Base-by-base conservation (phyloP, 257 asterid species). In the Gynochthodes officinalis region DNA sequence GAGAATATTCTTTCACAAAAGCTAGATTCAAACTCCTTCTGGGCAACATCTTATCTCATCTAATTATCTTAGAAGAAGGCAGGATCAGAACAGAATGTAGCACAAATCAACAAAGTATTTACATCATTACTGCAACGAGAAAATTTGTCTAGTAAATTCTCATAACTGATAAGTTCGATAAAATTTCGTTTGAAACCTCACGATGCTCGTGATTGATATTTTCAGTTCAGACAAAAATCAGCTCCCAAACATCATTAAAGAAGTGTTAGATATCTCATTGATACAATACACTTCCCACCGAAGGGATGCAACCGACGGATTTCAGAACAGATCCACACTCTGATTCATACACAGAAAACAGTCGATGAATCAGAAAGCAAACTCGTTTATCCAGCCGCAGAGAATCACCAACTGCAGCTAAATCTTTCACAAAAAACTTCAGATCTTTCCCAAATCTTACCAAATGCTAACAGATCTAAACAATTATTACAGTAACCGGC, bases 401-500 rank as follows among this genome's bases (percentile, higher is more conserved):
- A 43, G 35, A 67, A 63, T n/a, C 73, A 59, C 39, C 28, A 65
- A 48, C 21, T 16, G 40, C 72, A 42, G 67, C 49, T 53, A 64
- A 66, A 43, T 27, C 49, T n/a, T 44, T 13, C 13, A 30, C 49
- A 12, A 16, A 33, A 15, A 60, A 54, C 18, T 48, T 21, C 74
- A 78, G 78, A 78, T 72, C 81, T 50, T 37, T 21, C 13, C 64
- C 55, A 33, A 63, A 58, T 39, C 44, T 16, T 21, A 13, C 14
- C 12, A 40, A 61, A 57, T 71, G 54, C 68, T 50, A 42, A 28
- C 12, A 78, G 78, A 78, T 73, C 78, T 68, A 73, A 68, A 67
- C 27, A 32, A 78, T 64, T 39, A 44, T 14, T 6, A 37, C 4
- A 63, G 35, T 57, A 64, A 76, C 23, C 25, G 5, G 25, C 64